These are phyloP conservation scores for Solanum piurae DNA, from an alignment of 257 asterid genomes.

Conservation along the genomic window DNA sequence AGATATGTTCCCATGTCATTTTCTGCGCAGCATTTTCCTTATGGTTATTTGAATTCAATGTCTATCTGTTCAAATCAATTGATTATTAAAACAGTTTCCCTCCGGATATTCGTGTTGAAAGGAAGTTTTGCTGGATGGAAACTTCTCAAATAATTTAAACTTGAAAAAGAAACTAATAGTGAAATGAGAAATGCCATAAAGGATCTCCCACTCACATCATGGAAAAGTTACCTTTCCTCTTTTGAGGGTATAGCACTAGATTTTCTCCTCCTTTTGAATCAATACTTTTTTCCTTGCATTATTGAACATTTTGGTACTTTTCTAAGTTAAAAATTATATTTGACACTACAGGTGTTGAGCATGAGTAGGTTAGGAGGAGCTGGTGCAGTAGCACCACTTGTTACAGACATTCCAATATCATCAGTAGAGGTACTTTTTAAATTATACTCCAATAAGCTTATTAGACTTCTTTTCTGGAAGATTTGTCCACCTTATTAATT, in stretches of 20 bases:
- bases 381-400: conserved; percentile 97
- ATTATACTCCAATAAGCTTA: neutral
- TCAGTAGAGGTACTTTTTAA: conserved; percentile 48
- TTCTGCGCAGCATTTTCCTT: neutral
- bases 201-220: conserved; percentile 3
- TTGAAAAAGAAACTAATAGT: neutral
- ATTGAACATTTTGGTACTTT: neutral
- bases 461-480: neutral
- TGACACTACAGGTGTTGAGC: conserved; percentile 72
- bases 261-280: neutral
- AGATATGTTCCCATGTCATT: neutral
- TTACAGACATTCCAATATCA: conserved; percentile 80
- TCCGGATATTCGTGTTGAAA: neutral
- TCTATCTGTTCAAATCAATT: neutral
- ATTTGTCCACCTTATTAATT: neutral
- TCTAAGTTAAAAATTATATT: neutral
- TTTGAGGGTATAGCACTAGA: neutral
- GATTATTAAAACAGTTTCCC: neutral
- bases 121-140: neutral
- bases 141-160: neutral
- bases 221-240: neutral
- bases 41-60: neutral
- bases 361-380: conserved; percentile 99
- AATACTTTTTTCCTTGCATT: neutral
- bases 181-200: neutral